Conservation (phyloP, 2,329 filamentous ascomycete genomes). For the Sclerotinia borealis region DNA sequence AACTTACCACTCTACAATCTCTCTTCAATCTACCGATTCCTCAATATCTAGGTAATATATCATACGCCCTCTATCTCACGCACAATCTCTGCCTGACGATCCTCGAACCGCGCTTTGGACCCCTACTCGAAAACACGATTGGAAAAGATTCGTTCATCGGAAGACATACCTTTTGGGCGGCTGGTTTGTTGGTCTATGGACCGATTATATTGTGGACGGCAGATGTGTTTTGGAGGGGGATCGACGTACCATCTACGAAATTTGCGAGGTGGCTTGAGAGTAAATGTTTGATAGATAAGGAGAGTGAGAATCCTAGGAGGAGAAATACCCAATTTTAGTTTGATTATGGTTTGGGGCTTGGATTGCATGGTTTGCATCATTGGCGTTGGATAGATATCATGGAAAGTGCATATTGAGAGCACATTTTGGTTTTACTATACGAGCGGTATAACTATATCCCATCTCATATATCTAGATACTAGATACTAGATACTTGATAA, state of each 20-base stretch:
- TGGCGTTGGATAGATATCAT: not conserved
- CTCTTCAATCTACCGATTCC: slow-evolving; percentile 44
- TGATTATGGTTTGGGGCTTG: not conserved
- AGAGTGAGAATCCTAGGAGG: not conserved
- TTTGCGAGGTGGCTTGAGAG: slow-evolving; percentile 43
- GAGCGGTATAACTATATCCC: not conserved
- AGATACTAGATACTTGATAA: too few relatives aligned
- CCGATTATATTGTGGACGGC: slow-evolving; percentile 46
- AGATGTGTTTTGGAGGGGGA: slow-evolving; percentile 52
- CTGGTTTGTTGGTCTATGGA: slow-evolving; percentile 37
- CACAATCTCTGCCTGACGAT: slow-evolving; percentile 45
- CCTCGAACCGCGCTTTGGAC: slow-evolving; percentile 25
- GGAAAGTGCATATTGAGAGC: not conserved
- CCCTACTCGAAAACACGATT: slow-evolving; percentile 18
- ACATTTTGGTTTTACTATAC: not conserved
- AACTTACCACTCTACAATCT: slow-evolving; percentile 34
- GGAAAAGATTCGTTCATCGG: slow-evolving; percentile 21
- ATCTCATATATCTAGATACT: not conserved
- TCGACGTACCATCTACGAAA: slow-evolving; percentile 46
- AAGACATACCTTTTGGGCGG: slow-evolving; percentile 31
- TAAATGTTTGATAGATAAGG: slow-evolving; percentile 24
- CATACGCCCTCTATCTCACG: slow-evolving; percentile 53
- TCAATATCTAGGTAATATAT: slow-evolving; percentile 52
- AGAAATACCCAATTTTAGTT: not conserved
- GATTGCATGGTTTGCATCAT: not conserved